A percentile compares a stretch with the other conserved stretches of the same genome.
These are phyloP conservation scores for Nidularia pulvinata DNA, from an alignment of 768 basidiomycete species.

Conservation along the genomic window DNA sequence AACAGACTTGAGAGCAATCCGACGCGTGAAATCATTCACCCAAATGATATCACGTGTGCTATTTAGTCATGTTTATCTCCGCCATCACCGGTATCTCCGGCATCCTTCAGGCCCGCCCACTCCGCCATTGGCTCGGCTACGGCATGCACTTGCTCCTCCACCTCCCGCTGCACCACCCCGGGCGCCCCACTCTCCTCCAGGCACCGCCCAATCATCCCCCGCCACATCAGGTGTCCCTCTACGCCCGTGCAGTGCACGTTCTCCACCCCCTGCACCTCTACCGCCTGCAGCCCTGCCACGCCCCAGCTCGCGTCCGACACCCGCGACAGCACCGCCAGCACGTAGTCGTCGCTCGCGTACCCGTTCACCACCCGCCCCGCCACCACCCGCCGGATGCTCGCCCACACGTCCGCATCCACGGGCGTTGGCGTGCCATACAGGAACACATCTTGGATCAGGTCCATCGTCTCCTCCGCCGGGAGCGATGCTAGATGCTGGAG, in stretches of 20 bases:
- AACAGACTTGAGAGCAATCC: neutral
- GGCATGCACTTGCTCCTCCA: constrained; percentile 28
- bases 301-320: constrained; percentile 44
- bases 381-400: constrained; percentile 44
- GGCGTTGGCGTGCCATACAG: constrained; percentile 51
- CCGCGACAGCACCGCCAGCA: constrained; percentile 51
- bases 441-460: constrained; percentile 54
- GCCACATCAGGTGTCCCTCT: constrained; percentile 51
- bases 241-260: constrained; percentile 47
- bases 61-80: constrained; percentile 6
- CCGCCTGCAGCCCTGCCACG: constrained; percentile 48
- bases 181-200: constrained; percentile 35
- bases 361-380: constrained; percentile 55
- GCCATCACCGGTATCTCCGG: neutral
- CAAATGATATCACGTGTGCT: constrained; percentile 4
- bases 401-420: constrained; percentile 38
- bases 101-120: neutral
- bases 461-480: constrained; percentile 38
- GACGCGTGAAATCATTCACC: neutral
- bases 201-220: constrained; percentile 44
- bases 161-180: constrained; percentile 32
- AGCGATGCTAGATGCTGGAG: constrained; percentile 44
- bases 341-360: constrained; percentile 49
- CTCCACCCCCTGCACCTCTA: constrained; percentile 51
- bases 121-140: constrained; percentile 8